Conservation (phyloP, 1,139 yeast genomes). For the Candida pseudocylindracea region DNA sequence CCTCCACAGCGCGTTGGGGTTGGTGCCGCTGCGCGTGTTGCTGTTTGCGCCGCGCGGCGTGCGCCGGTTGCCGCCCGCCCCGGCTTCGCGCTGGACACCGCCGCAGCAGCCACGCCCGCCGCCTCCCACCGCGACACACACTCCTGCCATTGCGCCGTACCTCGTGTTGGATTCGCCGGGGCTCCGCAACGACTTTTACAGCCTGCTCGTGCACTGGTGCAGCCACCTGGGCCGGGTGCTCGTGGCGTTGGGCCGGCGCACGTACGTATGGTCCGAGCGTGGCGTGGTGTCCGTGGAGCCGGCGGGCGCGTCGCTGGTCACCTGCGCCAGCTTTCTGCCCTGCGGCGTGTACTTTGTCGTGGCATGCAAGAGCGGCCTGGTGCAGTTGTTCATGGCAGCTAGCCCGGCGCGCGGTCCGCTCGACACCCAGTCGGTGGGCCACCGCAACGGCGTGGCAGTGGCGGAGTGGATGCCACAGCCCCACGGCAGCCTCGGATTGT, state of each 20-base stretch:
- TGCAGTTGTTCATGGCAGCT: constrained; percentile 75
- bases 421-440: constrained; percentile 85
- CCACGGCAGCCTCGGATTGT: constrained; percentile 27
- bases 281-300: constrained; percentile 67
- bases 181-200: constrained; percentile 78
- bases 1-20: too few relatives aligned
- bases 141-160: too few relatives aligned
- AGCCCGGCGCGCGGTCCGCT: constrained; percentile 83
- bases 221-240: constrained; percentile 57
- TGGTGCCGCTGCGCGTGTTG: too few relatives aligned
- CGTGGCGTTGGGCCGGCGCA: constrained; percentile 77
- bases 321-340: constrained; percentile 84
- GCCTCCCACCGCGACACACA: too few relatives aligned
- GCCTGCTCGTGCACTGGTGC: constrained; percentile 93
- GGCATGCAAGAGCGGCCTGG: constrained; percentile 72
- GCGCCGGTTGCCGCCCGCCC: too few relatives aligned
- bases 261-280: constrained; percentile 86
- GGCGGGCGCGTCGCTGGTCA: constrained; percentile 35
- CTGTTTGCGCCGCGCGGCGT: too few relatives aligned
- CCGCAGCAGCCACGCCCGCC: too few relatives aligned
- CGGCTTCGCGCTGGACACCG: too few relatives aligned
- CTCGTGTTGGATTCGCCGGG: constrained; percentile 95
- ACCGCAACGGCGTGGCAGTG: constrained; percentile 66
- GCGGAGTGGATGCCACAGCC: constrained; percentile 78
- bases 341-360: constrained; percentile 83